Evolutionary conservation across 2,329 filamentous ascomycete genomes (phyloP), one percentile per base, ranked within the genome.

Genomic region (Metarhizium brunneum): DNA sequence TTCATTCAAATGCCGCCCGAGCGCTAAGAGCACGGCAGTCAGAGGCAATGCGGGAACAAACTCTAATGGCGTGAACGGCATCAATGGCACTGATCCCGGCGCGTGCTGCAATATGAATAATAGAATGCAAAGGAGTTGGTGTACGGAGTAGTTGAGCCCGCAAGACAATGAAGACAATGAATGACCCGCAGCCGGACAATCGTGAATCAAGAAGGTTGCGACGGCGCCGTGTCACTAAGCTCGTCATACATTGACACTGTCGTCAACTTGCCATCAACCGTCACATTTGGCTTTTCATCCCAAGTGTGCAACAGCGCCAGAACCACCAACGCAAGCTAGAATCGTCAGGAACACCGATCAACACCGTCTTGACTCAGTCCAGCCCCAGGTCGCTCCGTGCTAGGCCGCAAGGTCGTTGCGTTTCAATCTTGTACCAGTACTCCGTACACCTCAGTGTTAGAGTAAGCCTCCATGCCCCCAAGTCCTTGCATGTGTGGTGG

Each of bases 1-100:
- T 64, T 75, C 79, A 11, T 79, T 86, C 59, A 75, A 70, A 56
- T 73, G 70, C 40, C 45, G 45, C 20, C 45, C 25, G 20, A 14
- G 45, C 11, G 25, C 10, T 11, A 58, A 60, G 45, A 25, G 8
- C 14, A 43, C 18, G 43, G 43, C 13, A 40, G 14, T 14, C 13
- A 11, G 32, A 36, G 29, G 38, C n/a, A 7, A 38, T 36, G 45
- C 29, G 32, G 40, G 40, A 16, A 13, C 16, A 6, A 48, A 38
- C 38, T 30, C 32, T 42, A n/a, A 51, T 47, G 51, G 32, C 29
- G 49, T 47, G 43, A 47, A 47, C 8, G 20, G 25, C 25, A 48
- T 48, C 25, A 48, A 30, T 4, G 13, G 11, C 13, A 40, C 38
- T 13, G 32, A 35, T 7, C 10, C 8, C 38, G 38, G 8, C 38